phyloP scores from a whole-genome alignment of 441 rosid genomes.

The Isatis lusitanica region DNA sequence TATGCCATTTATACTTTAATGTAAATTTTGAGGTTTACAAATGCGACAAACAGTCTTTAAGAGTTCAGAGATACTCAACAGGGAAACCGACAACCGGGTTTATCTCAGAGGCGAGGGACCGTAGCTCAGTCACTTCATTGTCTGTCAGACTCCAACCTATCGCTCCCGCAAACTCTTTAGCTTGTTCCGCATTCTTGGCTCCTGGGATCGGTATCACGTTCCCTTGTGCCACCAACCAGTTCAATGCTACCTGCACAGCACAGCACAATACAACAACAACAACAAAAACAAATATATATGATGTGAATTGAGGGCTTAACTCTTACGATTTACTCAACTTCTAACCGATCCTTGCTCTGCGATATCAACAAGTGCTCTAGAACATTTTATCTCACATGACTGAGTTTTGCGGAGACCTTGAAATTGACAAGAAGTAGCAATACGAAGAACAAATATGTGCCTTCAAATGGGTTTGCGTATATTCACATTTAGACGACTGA shows the following conservation, averaged over 20 bases:
- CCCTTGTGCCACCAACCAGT: slow-evolving; percentile 91
- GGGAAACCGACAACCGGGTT: slow-evolving; percentile 74
- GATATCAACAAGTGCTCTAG: neutral
- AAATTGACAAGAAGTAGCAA: neutral
- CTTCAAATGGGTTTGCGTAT: neutral
- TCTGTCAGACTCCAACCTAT: slow-evolving; percentile 75
- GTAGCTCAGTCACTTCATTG: slow-evolving; percentile 70
- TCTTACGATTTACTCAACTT: slow-evolving; percentile 3
- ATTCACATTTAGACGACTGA: neutral
- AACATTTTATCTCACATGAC: neutral
- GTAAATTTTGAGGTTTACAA: slow-evolving; percentile 25
- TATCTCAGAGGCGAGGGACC: slow-evolving; percentile 65
- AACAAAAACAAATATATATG: neutral
- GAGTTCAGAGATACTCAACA: slow-evolving; percentile 62
- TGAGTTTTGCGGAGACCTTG: neutral
- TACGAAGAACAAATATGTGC: neutral
- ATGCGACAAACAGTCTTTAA: slow-evolving; percentile 7
- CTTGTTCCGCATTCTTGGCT: slow-evolving; percentile 83
- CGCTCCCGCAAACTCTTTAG: slow-evolving; percentile 78
- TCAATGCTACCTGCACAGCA: slow-evolving; percentile 67
- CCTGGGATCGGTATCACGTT: slow-evolving; percentile 96
- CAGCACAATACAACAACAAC: neutral
- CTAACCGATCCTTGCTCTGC: neutral
- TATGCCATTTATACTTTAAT: slow-evolving; percentile 13
- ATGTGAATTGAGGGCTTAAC: neutral